A percentile compares a stretch with the other conserved stretches of the same genome.
Conservation (phyloP, 2,329 filamentous ascomycete genomes). For the Gliomastix tumulicola region DNA sequence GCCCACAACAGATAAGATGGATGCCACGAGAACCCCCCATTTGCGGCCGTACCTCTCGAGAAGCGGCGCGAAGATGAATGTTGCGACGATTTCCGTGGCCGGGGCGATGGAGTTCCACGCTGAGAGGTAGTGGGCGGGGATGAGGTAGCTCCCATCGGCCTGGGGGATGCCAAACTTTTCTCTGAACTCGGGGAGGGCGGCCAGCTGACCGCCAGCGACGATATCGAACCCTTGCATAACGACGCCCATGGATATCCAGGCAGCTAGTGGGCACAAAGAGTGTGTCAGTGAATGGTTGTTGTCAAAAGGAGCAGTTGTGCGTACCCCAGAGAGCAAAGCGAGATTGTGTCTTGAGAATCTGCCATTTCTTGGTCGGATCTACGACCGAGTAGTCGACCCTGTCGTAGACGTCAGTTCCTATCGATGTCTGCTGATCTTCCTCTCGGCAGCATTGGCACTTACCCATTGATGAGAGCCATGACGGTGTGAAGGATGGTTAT, state of each 20-base stretch:
- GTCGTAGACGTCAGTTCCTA: too few species aligned
- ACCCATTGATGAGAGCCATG: too few species aligned
- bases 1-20: constrained; percentile 15
- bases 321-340: constrained; percentile 17
- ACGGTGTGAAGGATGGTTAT: too few species aligned
- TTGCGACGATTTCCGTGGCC: constrained; percentile 14
- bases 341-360: constrained; percentile 14
- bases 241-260: constrained; percentile 18
- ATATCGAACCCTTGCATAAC: constrained; percentile 22
- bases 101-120: constrained; percentile 20
- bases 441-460: too few species aligned
- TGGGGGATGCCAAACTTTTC: constrained; percentile 16
- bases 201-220: constrained; percentile 20
- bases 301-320: too few species aligned
- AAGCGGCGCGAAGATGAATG: constrained; percentile 16
- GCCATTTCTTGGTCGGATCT: constrained; percentile 17
- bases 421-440: too few species aligned
- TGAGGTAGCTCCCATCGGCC: constrained; percentile 15
- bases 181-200: constrained; percentile 16
- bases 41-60: constrained; percentile 23
- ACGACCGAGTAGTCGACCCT: constrained; percentile 15
- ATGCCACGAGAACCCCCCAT: constrained; percentile 14
- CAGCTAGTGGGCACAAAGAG: too few species aligned
- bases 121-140: constrained; percentile 18
- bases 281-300: too few species aligned